These are phyloP conservation scores for Vinca major DNA, from an alignment of 305 asterid genomes.

Conservation along the genomic window DNA sequence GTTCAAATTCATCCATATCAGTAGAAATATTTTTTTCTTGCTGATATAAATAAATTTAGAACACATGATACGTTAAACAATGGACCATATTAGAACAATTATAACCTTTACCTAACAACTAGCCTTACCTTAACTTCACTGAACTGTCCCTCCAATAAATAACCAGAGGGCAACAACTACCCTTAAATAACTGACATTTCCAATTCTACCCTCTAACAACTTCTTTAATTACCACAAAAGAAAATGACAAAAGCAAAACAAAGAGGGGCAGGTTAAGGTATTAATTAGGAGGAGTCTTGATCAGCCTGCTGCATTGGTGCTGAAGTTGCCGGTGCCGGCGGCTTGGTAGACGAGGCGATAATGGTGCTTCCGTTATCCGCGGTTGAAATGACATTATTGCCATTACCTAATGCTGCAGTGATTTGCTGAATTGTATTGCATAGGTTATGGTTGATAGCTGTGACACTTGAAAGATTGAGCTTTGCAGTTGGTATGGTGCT, in stretches of 20 bases:
- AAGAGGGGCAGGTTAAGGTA: no score
- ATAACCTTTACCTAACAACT: constrained; percentile 8
- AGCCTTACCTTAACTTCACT: constrained; percentile 10
- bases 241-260: constrained; percentile 14
- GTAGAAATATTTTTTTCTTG: no score
- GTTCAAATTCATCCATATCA: no score
- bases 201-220: no score
- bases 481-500: constrained; percentile 74
- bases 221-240: not conserved
- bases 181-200: no score
- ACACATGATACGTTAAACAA: no score
- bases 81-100: no score
- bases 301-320: constrained; percentile 16
- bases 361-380: no score
- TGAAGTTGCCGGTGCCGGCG: constrained; percentile 11
- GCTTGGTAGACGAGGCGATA: not conserved
- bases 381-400: not conserved
- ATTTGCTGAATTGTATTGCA: constrained; percentile 70
- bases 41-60: no score
- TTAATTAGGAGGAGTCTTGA: constrained; percentile 20
- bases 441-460: constrained; percentile 64
- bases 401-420: constrained; percentile 33
- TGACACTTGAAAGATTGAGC: constrained; percentile 68
- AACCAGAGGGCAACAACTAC: not conserved
- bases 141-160: constrained; percentile 12